Evolutionary conservation across 2,329 filamentous ascomycete genomes (phyloP).

Genomic region (Thermothelomyces thermophilus): DNA sequence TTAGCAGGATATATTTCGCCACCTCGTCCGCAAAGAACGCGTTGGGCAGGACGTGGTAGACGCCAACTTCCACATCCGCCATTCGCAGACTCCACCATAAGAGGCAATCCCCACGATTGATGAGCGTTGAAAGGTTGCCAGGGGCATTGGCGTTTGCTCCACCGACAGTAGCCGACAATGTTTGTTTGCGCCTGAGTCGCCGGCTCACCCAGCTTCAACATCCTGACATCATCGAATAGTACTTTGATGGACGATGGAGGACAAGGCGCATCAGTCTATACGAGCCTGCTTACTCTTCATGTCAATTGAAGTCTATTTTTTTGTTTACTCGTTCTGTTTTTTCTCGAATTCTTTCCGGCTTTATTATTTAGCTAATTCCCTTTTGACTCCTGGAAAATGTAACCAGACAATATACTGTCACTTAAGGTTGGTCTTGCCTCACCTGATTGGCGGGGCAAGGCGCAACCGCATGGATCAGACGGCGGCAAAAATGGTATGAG

Average conservation of each 20-base stretch:
- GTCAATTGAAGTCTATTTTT: too few relatives aligned
- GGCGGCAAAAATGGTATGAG: slow-evolving; percentile 17
- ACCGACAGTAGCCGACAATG: too few relatives aligned
- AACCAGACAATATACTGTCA: neutral
- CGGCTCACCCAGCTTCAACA: neutral
- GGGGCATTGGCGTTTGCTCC: neutral
- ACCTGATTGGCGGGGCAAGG: slow-evolving; percentile 3
- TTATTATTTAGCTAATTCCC: too few relatives aligned
- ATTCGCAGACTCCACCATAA: neutral
- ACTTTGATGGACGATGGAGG: too few relatives aligned
- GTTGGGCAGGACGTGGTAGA: too few relatives aligned
- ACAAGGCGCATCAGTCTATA: neutral
- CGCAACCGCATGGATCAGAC: slow-evolving; percentile 12
- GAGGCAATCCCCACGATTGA: neutral
- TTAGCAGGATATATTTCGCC: too few relatives aligned
- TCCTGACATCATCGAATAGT: slow-evolving; percentile 12
- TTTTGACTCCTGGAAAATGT: slow-evolving; percentile 1
- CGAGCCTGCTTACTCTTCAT: neutral
- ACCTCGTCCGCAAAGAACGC: too few relatives aligned
- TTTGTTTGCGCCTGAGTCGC: neutral
- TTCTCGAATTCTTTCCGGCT: too few relatives aligned
- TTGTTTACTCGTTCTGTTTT: neutral
- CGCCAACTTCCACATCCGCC: too few relatives aligned
- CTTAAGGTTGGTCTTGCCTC: neutral
- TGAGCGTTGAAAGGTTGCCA: too few relatives aligned